Evolutionary conservation across 805 yeast genomes (phyloP).

Genomic region (Candida germanica): DNA sequence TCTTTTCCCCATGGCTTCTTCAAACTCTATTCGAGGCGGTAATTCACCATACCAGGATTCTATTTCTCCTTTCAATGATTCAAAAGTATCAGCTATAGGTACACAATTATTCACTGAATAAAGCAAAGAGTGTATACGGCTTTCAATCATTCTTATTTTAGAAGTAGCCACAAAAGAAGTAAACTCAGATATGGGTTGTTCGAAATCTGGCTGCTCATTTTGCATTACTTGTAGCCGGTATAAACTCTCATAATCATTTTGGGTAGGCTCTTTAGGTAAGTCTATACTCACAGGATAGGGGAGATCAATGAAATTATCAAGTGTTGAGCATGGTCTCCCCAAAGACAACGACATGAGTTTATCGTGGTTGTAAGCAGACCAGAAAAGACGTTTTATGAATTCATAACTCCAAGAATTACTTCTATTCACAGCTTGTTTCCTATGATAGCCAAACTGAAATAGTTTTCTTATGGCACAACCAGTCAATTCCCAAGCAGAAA

Average conservation of each 20-base stretch:
- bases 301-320: constrained; percentile 8
- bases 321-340: constrained; percentile 3
- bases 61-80: constrained; percentile 7
- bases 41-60: constrained; percentile 8
- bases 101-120: constrained; percentile 9
- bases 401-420: constrained; percentile 6
- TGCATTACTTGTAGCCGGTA: constrained; percentile 11
- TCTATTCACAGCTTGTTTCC: not conserved
- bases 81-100: constrained; percentile 10
- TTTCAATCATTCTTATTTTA: constrained; percentile 11
- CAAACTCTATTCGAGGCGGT: constrained; percentile 11
- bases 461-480: constrained; percentile 8
- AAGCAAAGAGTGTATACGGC: constrained; percentile 11
- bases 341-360: constrained; percentile 5
- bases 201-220: constrained; percentile 4
- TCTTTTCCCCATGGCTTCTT: constrained; percentile 8
- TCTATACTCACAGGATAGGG: constrained; percentile 10
- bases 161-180: constrained; percentile 11
- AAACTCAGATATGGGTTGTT: constrained; percentile 9
- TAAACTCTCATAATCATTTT: constrained; percentile 5
- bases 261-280: constrained; percentile 4
- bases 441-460: constrained; percentile 4
- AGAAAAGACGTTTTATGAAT: constrained; percentile 4
- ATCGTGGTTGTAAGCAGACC: constrained; percentile 8
- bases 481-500: constrained; percentile 10